These are phyloP conservation scores for Acacia confusa DNA, from an alignment of 306 rosid genomes.

Conservation along the genomic window DNA sequence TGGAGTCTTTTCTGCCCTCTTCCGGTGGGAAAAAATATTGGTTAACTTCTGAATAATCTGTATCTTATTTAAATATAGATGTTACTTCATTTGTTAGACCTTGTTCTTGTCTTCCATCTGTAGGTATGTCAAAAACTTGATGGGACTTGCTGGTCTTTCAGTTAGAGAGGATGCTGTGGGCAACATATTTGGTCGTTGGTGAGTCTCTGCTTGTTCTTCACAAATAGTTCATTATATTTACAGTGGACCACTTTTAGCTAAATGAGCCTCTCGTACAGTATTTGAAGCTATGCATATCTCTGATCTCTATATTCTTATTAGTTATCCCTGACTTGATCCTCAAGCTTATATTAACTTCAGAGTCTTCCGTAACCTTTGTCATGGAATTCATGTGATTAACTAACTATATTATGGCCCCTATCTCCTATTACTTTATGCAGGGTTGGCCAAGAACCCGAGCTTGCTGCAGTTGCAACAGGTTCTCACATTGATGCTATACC, in stretches of 20 bases:
- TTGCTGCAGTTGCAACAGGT: conserved; percentile 89
- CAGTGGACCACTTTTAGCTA: not conserved
- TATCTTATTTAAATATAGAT: conserved; percentile 15
- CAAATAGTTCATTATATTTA: not conserved
- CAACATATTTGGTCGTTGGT: conserved; percentile 92
- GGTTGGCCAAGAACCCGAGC: conserved; percentile 74
- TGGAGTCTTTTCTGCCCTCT: not conserved
- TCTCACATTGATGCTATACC: conserved; percentile 98
- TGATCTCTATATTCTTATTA: not conserved
- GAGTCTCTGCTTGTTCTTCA: conserved; percentile 38
- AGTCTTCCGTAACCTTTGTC: not conserved
- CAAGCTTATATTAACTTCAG: conserved; percentile 19
- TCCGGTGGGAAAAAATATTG: not conserved
- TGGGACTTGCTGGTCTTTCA: conserved; percentile 81
- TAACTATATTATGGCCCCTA: conserved; percentile 15
- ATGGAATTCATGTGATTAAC: not conserved
- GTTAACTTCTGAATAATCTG: not conserved
- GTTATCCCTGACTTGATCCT: not conserved
- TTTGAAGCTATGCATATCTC: conserved; percentile 1
- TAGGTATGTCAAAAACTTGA: conserved; percentile 79
- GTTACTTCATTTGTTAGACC: conserved; percentile 16
- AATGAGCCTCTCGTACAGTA: not conserved
- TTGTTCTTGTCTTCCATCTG: conserved; percentile 32
- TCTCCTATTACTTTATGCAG: conserved; percentile 43
- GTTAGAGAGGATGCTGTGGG: conserved; percentile 97